phyloP scores from a whole-genome alignment of 2,329 filamentous ascomycete species.

The Exophiala aquamarina region DNA sequence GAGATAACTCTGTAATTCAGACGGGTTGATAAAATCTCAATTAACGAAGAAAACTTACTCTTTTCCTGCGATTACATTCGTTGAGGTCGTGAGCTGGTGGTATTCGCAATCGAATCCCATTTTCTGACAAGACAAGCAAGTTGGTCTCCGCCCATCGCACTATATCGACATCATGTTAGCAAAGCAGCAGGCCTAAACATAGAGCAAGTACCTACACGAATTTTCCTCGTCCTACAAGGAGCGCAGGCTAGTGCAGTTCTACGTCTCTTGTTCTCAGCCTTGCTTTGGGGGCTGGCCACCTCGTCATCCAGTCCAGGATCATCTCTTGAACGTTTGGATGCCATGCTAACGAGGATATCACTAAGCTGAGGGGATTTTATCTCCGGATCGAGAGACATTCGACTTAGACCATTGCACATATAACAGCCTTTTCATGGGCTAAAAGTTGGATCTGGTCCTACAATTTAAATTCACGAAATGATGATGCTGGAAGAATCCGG shows the following conservation, averaged over 20 bases:
- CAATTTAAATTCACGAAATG: too few relatives aligned
- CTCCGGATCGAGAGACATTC: too few relatives aligned
- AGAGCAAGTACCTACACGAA: background rate
- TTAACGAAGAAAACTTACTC: slow-evolving; percentile 10
- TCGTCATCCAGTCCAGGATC: too few relatives aligned
- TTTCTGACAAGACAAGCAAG: slow-evolving; percentile 19
- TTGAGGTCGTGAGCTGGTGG: slow-evolving; percentile 17
- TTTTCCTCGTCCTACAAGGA: background rate
- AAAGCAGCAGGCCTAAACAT: background rate
- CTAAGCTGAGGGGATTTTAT: too few relatives aligned
- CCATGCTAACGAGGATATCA: too few relatives aligned
- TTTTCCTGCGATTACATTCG: slow-evolving; percentile 20
- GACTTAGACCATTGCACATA: too few relatives aligned
- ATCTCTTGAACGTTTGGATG: too few relatives aligned
- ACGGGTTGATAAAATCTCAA: background rate
- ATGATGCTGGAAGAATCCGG: too few relatives aligned
- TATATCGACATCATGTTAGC: background rate
- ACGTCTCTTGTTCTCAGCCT: background rate
- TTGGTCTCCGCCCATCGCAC: slow-evolving; percentile 20
- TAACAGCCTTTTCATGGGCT: too few relatives aligned
- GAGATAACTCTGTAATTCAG: slow-evolving; percentile 7
- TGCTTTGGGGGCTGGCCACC: too few relatives aligned
- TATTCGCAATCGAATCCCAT: slow-evolving; percentile 19
- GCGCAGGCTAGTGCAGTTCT: background rate
- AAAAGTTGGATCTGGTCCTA: too few relatives aligned